Evolutionary conservation across 2,329 filamentous ascomycete species (phyloP), one percentile per base, ranked within the genome.

Genomic region (Penicillium corylophilum): DNA sequence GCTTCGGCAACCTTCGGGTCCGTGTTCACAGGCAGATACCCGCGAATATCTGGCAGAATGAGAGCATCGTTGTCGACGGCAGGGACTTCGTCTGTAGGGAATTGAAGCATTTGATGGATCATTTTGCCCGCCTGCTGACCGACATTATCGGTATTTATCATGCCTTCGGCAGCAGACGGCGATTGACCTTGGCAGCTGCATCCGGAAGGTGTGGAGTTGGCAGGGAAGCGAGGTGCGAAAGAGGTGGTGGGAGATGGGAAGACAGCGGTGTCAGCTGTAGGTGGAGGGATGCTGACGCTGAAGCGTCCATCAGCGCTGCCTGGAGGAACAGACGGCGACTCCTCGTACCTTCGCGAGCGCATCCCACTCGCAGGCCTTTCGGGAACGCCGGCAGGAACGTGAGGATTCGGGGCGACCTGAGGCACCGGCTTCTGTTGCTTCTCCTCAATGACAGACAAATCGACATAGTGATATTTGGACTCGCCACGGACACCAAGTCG

Each of bases 401-500:
- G 62, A 16, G 59, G 28, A 29, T 60, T 63, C 15, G 60, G 53
- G 35, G 64, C 55, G 12, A 63, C 51, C 41, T 67, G 66, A 7
- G 62, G 53, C 6, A 56, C 52, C n/a, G 60, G 62, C 52, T 67
- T 66, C 44, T 71, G 69, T 47, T 72, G 70, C 51, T 75, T 73
- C 53, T 75, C 73, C 50, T 76, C 73, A 24, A 75, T 73, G 39
- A 79, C 71, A 2, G 75, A 75, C 51, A 79, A 64, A 57, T 79
- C 77, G 43, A 79, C 77, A 54, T 99, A 99, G 72, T 99, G 94
- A 71, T 99, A 99, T 70, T 99, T 99, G 13, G 94, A 99, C 75
- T 97, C 93, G 58, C 94, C 94, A 47, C 94, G 85, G 42, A 97
- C 92, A 56, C 94, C 94, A 12, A 99, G 79, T 58, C 94, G 84